Percentiles rank a stretch among this genome's conserved stretches.
Conservation (phyloP, 495 filamentous ascomycete genomes). For the Massariosphaeria phaeospora region DNA sequence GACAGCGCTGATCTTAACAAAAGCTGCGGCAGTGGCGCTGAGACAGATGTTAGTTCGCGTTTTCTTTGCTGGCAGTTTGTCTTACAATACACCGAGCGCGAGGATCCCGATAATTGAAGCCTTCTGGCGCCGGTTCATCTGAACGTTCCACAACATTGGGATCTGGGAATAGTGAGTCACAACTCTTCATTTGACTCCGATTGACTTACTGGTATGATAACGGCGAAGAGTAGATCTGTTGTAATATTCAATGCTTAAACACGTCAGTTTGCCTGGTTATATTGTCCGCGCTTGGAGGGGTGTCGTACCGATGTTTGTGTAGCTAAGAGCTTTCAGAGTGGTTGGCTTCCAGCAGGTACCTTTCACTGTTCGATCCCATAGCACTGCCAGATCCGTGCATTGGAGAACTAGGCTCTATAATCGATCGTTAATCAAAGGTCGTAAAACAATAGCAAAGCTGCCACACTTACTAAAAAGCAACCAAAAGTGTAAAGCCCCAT, state of each 20-base stretch:
- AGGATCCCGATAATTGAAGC: conserved; percentile 22
- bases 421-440: neutral
- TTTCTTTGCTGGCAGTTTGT: too few relatives aligned
- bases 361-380: conserved; percentile 21
- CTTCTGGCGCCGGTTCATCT: conserved; percentile 25
- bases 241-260: conserved; percentile 42
- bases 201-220: too few relatives aligned
- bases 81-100: conserved; percentile 22
- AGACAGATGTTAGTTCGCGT: too few relatives aligned
- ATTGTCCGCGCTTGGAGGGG: neutral
- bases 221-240: conserved; percentile 47
- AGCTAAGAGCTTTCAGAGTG: conserved; percentile 17
- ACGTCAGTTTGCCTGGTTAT: neutral
- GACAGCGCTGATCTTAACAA: conserved; percentile 20
- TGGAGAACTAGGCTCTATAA: conserved; percentile 23
- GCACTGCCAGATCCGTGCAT: conserved; percentile 18
- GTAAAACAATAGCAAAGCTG: neutral
- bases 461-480: conserved; percentile 27
- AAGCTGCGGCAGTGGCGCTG: conserved; percentile 13
- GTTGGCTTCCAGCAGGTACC: conserved; percentile 12
- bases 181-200: too few relatives aligned
- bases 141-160: conserved; percentile 31
- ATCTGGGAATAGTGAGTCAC: too few relatives aligned
- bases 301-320: conserved; percentile 39
- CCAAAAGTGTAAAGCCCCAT: conserved; percentile 29